These are phyloP conservation scores for Podila minutissima DNA, from an alignment of 192 early-diverging fungal species.

Conservation along the genomic window DNA sequence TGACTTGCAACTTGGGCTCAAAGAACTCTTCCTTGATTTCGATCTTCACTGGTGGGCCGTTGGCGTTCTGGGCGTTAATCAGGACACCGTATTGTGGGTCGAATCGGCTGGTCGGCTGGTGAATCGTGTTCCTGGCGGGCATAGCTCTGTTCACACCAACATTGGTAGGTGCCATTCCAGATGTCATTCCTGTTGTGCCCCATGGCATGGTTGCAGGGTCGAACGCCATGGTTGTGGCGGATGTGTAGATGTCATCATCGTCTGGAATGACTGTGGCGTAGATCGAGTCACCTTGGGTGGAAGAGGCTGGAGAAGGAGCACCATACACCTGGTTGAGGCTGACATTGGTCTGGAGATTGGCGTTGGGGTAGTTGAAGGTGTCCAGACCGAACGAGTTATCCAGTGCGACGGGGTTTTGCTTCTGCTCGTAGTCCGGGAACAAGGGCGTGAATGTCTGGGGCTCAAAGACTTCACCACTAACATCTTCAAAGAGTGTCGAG, in stretches of 20 bases:
- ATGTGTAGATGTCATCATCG: constrained; percentile 9
- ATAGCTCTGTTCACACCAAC: constrained; percentile 22
- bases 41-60: constrained; percentile 9
- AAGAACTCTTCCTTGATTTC: constrained; percentile 31
- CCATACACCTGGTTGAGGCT: background rate
- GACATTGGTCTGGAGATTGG: background rate
- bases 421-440: constrained; percentile 42
- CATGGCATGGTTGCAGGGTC: constrained; percentile 14
- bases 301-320: background rate
- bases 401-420: constrained; percentile 26
- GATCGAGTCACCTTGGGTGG: constrained; percentile 27
- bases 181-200: background rate
- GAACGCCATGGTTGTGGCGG: constrained; percentile 8
- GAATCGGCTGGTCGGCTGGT: constrained; percentile 14
- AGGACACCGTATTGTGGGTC: background rate
- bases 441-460: constrained; percentile 33
- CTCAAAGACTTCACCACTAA: constrained; percentile 49
- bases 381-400: constrained; percentile 14
- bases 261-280: constrained; percentile 34
- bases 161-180: background rate
- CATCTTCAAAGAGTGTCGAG: constrained; percentile 41
- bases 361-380: constrained; percentile 1
- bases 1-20: constrained; percentile 19
- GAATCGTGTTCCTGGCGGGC: constrained; percentile 8
- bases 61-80: constrained; percentile 3